phyloP scores from a whole-genome alignment of 176 grass and related monocot genomes.

The Alopecurus myosuroides region DNA sequence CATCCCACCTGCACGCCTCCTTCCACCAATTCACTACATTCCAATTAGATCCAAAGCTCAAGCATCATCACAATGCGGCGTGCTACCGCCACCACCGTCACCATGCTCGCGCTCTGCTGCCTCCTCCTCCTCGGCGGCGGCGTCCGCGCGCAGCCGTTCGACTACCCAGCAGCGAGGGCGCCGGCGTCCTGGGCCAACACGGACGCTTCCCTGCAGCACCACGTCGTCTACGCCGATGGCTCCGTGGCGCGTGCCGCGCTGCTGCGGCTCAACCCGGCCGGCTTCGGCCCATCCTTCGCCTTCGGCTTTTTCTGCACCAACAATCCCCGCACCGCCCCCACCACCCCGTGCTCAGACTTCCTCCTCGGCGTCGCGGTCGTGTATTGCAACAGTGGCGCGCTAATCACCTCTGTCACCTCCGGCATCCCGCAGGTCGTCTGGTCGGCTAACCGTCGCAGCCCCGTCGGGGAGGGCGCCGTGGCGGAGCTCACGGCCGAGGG shows the following conservation, averaged over 20 bases:
- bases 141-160: conserved; percentile 11
- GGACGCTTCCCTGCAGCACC: conserved; percentile 21
- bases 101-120: neutral
- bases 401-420: conserved; percentile 3
- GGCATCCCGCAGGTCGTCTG: conserved; percentile 43
- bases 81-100: neutral
- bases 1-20: no score
- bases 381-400: conserved; percentile 39
- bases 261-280: conserved; percentile 35
- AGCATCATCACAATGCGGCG: neutral
- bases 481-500: no score
- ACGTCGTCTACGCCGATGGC: conserved; percentile 27
- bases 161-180: conserved; percentile 23
- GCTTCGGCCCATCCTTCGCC: conserved; percentile 36
- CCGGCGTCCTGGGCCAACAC: conserved; percentile 32
- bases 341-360: conserved; percentile 32
- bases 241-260: conserved; percentile 35
- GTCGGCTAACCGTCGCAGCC: conserved; percentile 31
- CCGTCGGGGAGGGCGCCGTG: conserved; percentile 26
- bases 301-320: conserved; percentile 53
- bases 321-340: neutral
- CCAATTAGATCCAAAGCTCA: no score
- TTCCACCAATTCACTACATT: no score
- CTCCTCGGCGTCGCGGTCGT: conserved; percentile 39
- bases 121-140: neutral